A percentile compares a stretch with the other conserved stretches of the same genome.
Conservation (phyloP, 768 basidiomycete genomes). For the Psilocybe cyanescens region DNA sequence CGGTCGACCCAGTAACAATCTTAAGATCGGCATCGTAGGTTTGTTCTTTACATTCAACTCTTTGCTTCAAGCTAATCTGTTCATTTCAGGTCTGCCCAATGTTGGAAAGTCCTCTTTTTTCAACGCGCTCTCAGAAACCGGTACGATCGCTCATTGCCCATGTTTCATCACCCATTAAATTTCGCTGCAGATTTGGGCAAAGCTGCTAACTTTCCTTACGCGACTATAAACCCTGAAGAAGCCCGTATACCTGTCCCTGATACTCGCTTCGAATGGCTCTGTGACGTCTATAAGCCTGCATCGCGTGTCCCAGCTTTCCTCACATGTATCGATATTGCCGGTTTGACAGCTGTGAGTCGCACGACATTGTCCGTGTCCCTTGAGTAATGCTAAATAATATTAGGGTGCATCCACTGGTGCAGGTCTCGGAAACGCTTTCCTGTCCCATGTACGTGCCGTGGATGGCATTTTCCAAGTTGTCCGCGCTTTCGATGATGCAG, state of each 20-base stretch:
- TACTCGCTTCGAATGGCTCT: slow-evolving; percentile 92
- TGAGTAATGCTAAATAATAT: not conserved
- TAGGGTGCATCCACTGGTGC: slow-evolving; percentile 97
- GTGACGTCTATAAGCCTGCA: slow-evolving; percentile 85
- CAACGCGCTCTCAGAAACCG: slow-evolving; percentile 92
- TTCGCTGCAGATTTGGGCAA: slow-evolving; percentile 76
- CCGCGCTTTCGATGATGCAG: slow-evolving; percentile 98
- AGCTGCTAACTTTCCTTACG: slow-evolving; percentile 97
- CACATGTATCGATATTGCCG: slow-evolving; percentile 98
- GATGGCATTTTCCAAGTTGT: slow-evolving; percentile 99
- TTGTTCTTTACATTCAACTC: slow-evolving; percentile 36
- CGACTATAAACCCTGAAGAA: slow-evolving; percentile 92
- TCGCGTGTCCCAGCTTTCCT: slow-evolving; percentile 91
- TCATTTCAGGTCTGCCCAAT: slow-evolving; percentile 78
- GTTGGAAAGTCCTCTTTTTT: slow-evolving; percentile 99
- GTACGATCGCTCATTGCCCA: slow-evolving; percentile 42
- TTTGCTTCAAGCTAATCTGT: slow-evolving; percentile 24
- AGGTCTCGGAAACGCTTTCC: slow-evolving; percentile 95
- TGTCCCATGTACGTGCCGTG: slow-evolving; percentile 96
- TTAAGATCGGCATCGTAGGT: slow-evolving; percentile 99
- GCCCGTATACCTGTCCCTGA: slow-evolving; percentile 97
- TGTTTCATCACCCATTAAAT: slow-evolving; percentile 2
- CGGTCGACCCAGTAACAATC: slow-evolving; percentile 93
- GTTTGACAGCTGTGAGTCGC: slow-evolving; percentile 82
- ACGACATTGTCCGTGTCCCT: slow-evolving; percentile 1